phyloP scores from a whole-genome alignment of 2,329 filamentous ascomycete genomes.

The Trichophyton schoenleinii region DNA sequence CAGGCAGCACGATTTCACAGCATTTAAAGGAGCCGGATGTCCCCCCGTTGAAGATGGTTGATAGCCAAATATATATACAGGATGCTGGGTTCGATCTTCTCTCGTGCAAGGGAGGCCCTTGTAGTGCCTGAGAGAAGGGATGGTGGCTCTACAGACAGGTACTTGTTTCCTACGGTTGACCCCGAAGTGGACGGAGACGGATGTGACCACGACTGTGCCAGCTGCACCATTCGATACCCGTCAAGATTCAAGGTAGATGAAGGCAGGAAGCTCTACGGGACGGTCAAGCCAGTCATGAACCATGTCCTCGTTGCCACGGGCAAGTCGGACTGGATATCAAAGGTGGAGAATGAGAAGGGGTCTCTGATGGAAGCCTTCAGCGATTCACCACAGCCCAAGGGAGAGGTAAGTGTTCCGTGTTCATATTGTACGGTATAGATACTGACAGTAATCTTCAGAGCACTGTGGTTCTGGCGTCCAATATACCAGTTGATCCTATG shows the following conservation, averaged over 20 bases:
- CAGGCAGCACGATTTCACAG: neutral
- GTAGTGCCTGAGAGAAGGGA: neutral
- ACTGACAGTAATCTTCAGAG: slow-evolving; percentile 37
- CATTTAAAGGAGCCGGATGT: too few relatives aligned
- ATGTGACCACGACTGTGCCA: slow-evolving; percentile 74
- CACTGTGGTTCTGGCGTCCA: slow-evolving; percentile 82
- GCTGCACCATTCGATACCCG: slow-evolving; percentile 67
- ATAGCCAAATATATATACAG: neutral
- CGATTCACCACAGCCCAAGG: slow-evolving; percentile 19
- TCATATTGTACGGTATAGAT: neutral
- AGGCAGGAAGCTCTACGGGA: slow-evolving; percentile 66
- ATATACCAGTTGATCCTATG: slow-evolving; percentile 66
- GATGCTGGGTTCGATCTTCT: slow-evolving; percentile 4
- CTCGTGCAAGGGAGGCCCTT: neutral
- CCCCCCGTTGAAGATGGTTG: too few relatives aligned
- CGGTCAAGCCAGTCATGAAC: slow-evolving; percentile 73
- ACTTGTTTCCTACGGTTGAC: slow-evolving; percentile 62
- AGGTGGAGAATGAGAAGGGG: slow-evolving; percentile 75
- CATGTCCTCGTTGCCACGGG: slow-evolving; percentile 86
- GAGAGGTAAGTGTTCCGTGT: neutral
- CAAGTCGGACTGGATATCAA: slow-evolving; percentile 84
- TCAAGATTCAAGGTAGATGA: slow-evolving; percentile 60
- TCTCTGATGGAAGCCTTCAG: slow-evolving; percentile 68
- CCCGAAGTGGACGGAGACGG: slow-evolving; percentile 71
- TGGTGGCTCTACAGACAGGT: slow-evolving; percentile 8